Base-by-base conservation (phyloP, 257 asterid genomes). In the Ocimum tenuiflorum region DNA sequence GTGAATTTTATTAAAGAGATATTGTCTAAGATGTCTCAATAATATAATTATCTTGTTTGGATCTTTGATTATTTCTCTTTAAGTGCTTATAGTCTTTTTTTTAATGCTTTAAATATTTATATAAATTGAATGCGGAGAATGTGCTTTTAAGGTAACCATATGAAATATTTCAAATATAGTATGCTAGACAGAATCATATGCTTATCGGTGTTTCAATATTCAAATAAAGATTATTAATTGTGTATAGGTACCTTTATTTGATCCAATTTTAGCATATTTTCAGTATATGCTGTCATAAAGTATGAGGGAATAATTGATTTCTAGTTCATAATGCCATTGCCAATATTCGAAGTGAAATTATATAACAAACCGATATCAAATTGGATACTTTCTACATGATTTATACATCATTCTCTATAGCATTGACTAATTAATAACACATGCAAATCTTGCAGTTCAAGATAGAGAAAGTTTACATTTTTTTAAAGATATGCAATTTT, bases 151-250 rank as follows among this genome's bases (percentile, higher is more conserved):
- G n/a, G 6, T 13, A 19, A 1, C 9, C 41, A 51, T 14, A 15
- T 35, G 12, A 36, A 36, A 50, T 19, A 20, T 50, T 20, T 50
- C 24, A 33, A 8, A 48, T 14, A 15, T 41, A 13, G 22, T 39
- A 60, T 19, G 51, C 19, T 38, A 20, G 22, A 50, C 38, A n/a
- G 70, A 36, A 65, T 51, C 70, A 36, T 35, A 51, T 65, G 70
- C 70, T 50, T 49, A 17, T 47, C 9, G 53, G 17, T 31, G 20
- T 36, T 51, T 50, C 69, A 63, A 20, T 36, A 36, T 49, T 50
- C 29, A 39, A 20, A 20, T 41, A 8, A 48, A 64, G 29, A 6
- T 10, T 3, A 18, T 33, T 41, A 6, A 48, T 18, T 48, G 35
- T 2, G 8, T 1, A 31, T 7, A 10, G 1, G 31, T 10, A 33